phyloP scores from a whole-genome alignment of 257 asterid genomes.

The Paraleonurus japonicus region DNA sequence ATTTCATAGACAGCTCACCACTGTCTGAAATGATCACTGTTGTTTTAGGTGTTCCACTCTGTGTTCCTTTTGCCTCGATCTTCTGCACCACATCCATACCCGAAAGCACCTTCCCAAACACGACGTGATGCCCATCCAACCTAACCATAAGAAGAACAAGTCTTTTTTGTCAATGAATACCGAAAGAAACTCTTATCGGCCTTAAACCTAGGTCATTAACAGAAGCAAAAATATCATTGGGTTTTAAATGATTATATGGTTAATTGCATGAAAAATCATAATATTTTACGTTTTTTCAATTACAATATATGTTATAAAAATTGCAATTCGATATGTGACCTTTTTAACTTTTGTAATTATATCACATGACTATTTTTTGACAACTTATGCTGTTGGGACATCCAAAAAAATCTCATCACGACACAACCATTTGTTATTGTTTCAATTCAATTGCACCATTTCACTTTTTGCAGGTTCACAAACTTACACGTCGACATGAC shows the following conservation, averaged over 20 bases:
- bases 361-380: too few species aligned
- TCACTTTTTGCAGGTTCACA: too few species aligned
- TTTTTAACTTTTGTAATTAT: too few species aligned
- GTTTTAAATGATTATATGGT: background rate
- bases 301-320: too few species aligned
- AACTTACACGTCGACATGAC: too few species aligned
- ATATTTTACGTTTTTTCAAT: too few species aligned
- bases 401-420: too few species aligned
- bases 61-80: slow-evolving; percentile 67
- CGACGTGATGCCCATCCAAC: slow-evolving; percentile 94
- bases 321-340: too few species aligned
- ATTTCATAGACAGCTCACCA: slow-evolving; percentile 60
- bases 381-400: too few species aligned
- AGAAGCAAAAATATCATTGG: background rate
- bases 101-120: slow-evolving; percentile 82
- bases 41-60: slow-evolving; percentile 61
- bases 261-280: too few species aligned
- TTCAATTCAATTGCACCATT: too few species aligned
- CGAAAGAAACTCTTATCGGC: background rate
- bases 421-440: too few species aligned
- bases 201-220: background rate
- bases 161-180: background rate
- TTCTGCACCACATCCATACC: slow-evolving; percentile 84
- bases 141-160: slow-evolving; percentile 30
- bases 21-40: slow-evolving; percentile 58